Conservation (phyloP, 805 yeast species). For the Saturnispora saitoi region DNA sequence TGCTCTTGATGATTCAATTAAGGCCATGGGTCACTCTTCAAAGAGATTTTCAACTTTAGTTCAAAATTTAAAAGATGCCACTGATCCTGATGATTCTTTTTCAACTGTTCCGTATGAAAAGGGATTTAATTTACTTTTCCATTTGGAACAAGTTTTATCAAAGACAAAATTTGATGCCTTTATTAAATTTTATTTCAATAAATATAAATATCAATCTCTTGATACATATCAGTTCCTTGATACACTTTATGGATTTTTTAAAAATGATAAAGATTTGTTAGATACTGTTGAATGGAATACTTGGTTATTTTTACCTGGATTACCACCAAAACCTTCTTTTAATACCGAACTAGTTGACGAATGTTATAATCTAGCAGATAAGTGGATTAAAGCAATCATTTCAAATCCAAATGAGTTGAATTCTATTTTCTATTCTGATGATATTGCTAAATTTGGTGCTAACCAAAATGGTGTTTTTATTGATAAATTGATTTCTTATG, state of each 20-base stretch:
- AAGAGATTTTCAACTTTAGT: slow-evolving; percentile 52
- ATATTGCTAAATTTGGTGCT: slow-evolving; percentile 52
- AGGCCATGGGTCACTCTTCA: slow-evolving; percentile 49
- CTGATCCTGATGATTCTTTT: slow-evolving; percentile 87
- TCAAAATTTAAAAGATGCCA: slow-evolving; percentile 57
- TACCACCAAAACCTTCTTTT: slow-evolving; percentile 82
- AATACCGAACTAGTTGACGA: slow-evolving; percentile 71
- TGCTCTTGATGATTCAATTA: slow-evolving; percentile 59
- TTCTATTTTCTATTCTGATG: slow-evolving; percentile 36
- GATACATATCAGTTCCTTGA: slow-evolving; percentile 79
- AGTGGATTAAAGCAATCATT: slow-evolving; percentile 46
- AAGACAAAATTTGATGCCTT: slow-evolving; percentile 70
- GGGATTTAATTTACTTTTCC: slow-evolving; percentile 72
- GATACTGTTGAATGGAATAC: slow-evolving; percentile 75
- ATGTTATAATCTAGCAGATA: slow-evolving; percentile 55
- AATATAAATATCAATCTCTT: slow-evolving; percentile 59
- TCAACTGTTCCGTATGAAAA: slow-evolving; percentile 86
- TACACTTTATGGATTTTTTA: slow-evolving; percentile 54
- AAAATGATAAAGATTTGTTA: slow-evolving; percentile 38
- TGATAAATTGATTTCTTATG: slow-evolving; percentile 51
- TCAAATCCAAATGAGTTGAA: slow-evolving; percentile 20
- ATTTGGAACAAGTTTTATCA: slow-evolving; percentile 62
- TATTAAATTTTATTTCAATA: slow-evolving; percentile 66
- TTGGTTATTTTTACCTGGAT: slow-evolving; percentile 77
- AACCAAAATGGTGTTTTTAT: slow-evolving; percentile 75